Base-by-base conservation (phyloP, 129 eudicot species). In the Flaveria linearis region DNA sequence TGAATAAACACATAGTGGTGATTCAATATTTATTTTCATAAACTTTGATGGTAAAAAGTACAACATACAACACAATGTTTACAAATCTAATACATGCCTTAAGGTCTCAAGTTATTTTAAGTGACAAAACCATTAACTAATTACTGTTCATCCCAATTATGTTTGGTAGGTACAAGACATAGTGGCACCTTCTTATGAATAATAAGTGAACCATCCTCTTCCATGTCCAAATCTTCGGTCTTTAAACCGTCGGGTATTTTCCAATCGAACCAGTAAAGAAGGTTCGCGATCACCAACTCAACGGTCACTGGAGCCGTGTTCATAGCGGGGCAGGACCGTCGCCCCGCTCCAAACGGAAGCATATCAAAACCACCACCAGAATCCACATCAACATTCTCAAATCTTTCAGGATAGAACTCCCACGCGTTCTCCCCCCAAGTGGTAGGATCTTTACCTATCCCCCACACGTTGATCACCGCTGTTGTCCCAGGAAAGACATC, bases 251-350 rank as follows among this genome's bases (percentile, higher is more conserved):
- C 30, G 0, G 67, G 41, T 11, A 60, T 10, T 23, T 60, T 9
- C 67, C 67, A 60, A 25, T 60, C 67, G 14, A 60, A 60, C 67
- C 67, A 60, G 41, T 60, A 60, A 60, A 60, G 41, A 60, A 60
- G 67, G 67, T 12, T 60, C 9, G 67, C 67, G 17, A 60, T 60
- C 67, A 60, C 67, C 39, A 60, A 60, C 67, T 60, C 67, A 1
- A 60, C 41, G 3, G 33, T 60, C 7, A 11, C 36, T 11, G 67
- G 67, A 60, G 67, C 67, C 14, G 42, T 60, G 67, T 60, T 60
- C n/a, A 60, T 60, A 9, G 67, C 67, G 0, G 67, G 67, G 17
- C 67, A 60, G 1, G 67, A 60, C 16, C 67, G 26, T 25, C 67
- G 41, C 17, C 67, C 66, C 67, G 41, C 67, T 25, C 67, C 67